Conservation (phyloP, 352 stramenopile species). For the Phytophthora brassicae region DNA sequence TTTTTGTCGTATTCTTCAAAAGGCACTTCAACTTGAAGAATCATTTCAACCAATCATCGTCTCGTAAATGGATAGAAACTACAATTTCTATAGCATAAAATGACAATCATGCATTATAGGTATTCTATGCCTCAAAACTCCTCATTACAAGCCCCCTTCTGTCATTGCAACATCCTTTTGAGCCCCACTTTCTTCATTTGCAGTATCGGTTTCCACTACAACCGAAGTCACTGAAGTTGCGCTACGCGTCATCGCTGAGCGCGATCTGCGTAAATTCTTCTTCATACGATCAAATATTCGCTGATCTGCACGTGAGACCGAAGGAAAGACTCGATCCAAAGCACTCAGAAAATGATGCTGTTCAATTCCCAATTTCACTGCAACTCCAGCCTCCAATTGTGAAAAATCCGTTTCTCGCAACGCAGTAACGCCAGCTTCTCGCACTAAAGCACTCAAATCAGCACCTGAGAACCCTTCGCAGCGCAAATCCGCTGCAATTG, state of each 20-base stretch:
- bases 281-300: slow-evolving; percentile 90
- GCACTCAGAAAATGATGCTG: slow-evolving; percentile 69
- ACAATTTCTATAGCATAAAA: too few species aligned
- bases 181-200: slow-evolving; percentile 1
- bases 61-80: too few species aligned
- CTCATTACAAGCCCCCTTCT: slow-evolving; percentile 11
- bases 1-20: too few species aligned
- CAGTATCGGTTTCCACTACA: not conserved
- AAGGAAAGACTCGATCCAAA: slow-evolving; percentile 84
- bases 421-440: slow-evolving; percentile 96
- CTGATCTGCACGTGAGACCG: slow-evolving; percentile 80
- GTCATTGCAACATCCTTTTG: slow-evolving; percentile 11
- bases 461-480: slow-evolving; percentile 96
- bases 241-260: slow-evolving; percentile 34
- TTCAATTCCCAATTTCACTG: slow-evolving; percentile 56
- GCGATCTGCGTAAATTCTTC: slow-evolving; percentile 80
- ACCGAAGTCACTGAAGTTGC: not conserved
- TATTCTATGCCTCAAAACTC: slow-evolving; percentile 16
- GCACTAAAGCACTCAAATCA: slow-evolving; percentile 96
- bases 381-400: slow-evolving; percentile 24
- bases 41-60: too few species aligned
- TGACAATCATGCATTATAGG: too few species aligned
- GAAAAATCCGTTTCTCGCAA: slow-evolving; percentile 76
- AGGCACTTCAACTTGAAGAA: too few species aligned
- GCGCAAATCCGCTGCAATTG: slow-evolving; percentile 88